Percentiles rank a stretch among this genome's conserved stretches.
Conservation (phyloP, 495 filamentous ascomycete species). For the Penicillium lagena region DNA sequence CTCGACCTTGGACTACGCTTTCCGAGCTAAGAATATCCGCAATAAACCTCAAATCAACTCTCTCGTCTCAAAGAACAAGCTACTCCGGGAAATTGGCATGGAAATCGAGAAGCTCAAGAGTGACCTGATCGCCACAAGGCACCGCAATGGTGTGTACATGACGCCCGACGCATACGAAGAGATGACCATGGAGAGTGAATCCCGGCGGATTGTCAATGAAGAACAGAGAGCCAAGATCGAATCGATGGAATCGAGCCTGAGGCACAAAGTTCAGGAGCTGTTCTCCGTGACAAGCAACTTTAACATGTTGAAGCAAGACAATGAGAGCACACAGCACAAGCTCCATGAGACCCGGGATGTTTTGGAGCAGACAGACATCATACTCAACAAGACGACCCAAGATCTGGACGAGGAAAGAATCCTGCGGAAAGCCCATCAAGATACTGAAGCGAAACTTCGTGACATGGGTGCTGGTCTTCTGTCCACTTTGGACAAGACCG, state of each 20-base stretch:
- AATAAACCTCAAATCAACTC: conserved; percentile 97
- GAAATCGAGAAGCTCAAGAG: conserved; percentile 93
- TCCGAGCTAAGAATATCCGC: conserved; percentile 94
- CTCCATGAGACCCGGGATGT: conserved; percentile 74
- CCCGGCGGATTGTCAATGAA: conserved; percentile 82
- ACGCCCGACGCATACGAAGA: conserved; percentile 79
- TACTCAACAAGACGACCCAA: conserved; percentile 67
- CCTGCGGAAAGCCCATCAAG: conserved; percentile 76
- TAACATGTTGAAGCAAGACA: conserved; percentile 77
- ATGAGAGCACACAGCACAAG: conserved; percentile 62
- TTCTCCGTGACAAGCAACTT: conserved; percentile 79
- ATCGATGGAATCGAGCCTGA: conserved; percentile 79
- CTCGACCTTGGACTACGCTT: conserved; percentile 94
- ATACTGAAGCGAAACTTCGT: conserved; percentile 71
- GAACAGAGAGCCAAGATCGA: conserved; percentile 91
- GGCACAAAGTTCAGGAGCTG: conserved; percentile 87
- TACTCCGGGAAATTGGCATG: conserved; percentile 81
- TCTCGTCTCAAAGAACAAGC: conserved; percentile 81
- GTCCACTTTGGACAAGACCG: conserved; percentile 64
- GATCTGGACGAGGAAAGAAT: conserved; percentile 72
- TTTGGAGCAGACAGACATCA: conserved; percentile 79
- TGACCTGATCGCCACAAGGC: conserved; percentile 86
- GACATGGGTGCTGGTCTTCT: conserved; percentile 68
- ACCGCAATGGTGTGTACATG: conserved; percentile 92
- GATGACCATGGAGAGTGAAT: conserved; percentile 84